Conservation (phyloP, 2,329 filamentous ascomycete species). For the Colletotrichum somersetense region DNA sequence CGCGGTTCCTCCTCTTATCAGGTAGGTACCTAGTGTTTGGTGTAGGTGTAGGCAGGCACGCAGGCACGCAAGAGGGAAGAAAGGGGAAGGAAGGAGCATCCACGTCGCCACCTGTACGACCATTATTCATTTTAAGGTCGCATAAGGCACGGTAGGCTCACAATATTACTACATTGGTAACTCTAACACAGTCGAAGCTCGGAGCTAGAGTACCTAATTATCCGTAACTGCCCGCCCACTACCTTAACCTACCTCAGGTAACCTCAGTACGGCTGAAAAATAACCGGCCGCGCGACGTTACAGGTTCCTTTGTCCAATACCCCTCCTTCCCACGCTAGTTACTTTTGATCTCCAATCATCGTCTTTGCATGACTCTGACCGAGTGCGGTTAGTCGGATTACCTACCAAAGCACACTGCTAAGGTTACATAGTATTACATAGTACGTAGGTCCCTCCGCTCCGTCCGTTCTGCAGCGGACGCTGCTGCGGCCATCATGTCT, state of each 20-base stretch:
- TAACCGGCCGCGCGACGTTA: not conserved
- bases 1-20: not conserved
- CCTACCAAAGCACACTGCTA: too few relatives aligned
- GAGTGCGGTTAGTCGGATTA: not conserved
- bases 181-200: too few relatives aligned
- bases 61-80: not conserved
- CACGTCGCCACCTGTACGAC: not conserved
- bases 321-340: slow-evolving; percentile 7
- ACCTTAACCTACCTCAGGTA: too few relatives aligned
- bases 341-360: slow-evolving; percentile 33
- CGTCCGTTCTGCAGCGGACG: slow-evolving; percentile 16
- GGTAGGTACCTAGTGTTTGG: too few relatives aligned
- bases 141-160: too few relatives aligned
- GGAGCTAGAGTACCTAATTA: not conserved
- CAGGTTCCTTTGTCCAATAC: not conserved
- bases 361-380: slow-evolving; percentile 29
- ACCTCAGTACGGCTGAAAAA: not conserved
- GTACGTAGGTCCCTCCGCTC: not conserved
- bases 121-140: too few relatives aligned
- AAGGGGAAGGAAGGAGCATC: not conserved
- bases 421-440: too few relatives aligned
- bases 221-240: not conserved
- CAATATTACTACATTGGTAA: too few relatives aligned
- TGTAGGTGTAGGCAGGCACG: too few relatives aligned
- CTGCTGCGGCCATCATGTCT: not conserved